Conservation (phyloP, 129 eudicot species). For the Kitagawia praeruptora region DNA sequence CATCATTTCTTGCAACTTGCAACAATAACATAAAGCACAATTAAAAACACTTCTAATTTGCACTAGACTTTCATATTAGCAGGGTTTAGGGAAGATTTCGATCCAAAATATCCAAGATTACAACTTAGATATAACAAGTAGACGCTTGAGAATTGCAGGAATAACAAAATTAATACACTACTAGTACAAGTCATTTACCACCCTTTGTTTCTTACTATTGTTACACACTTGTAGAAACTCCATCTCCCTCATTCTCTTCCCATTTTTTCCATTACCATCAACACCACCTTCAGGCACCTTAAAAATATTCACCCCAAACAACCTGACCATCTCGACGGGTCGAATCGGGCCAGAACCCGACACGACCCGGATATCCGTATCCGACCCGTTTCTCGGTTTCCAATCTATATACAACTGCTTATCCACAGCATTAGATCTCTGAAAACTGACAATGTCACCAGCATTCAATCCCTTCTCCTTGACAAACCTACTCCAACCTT, state of each 20-base stretch:
- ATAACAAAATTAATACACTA: background rate
- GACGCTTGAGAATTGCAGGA: background rate
- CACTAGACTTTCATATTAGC: background rate
- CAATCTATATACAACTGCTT: constrained; percentile 79
- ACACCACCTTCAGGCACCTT: constrained; percentile 24
- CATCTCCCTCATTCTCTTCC: constrained; percentile 57
- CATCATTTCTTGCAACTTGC: constrained; percentile 44
- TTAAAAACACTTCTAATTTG: background rate
- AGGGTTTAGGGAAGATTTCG: background rate
- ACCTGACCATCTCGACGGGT: constrained; percentile 51
- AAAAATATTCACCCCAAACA: constrained; percentile 73
- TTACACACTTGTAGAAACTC: constrained; percentile 39
- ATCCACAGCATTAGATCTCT: constrained; percentile 50
- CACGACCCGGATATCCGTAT: background rate
- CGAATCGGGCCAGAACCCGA: constrained; percentile 6
- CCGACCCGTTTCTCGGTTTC: constrained; percentile 38
- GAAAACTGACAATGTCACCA: constrained; percentile 74
- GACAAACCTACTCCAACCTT: constrained; percentile 96
- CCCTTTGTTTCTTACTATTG: constrained; percentile 62
- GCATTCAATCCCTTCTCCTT: constrained; percentile 76
- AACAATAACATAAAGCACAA: background rate
- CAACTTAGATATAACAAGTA: background rate
- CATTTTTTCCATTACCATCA: constrained; percentile 12
- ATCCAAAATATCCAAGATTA: constrained; percentile 8
- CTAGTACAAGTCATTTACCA: constrained; percentile 49